Evolutionary conservation across 2,329 filamentous ascomycete genomes (phyloP).

Genomic region (Gaeumannomyces sp.): DNA sequence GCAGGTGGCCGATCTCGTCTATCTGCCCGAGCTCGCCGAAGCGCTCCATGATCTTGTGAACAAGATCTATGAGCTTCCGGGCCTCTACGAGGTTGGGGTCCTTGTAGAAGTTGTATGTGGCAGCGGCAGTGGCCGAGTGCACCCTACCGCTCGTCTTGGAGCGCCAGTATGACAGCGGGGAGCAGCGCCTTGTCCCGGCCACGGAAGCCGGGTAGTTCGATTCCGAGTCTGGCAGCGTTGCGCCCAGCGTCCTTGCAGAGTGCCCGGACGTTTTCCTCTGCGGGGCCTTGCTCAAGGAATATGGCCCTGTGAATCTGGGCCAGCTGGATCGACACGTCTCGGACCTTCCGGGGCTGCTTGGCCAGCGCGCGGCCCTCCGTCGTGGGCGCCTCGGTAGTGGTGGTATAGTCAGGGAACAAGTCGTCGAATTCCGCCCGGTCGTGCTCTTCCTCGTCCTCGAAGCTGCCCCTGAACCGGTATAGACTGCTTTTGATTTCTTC

Average conservation of each 20-base stretch:
- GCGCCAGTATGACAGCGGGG: constrained; percentile 56
- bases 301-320: constrained; percentile 53
- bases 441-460: constrained; percentile 68
- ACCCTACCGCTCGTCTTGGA: constrained; percentile 49
- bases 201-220: constrained; percentile 14
- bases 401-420: constrained; percentile 74
- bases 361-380: constrained; percentile 22
- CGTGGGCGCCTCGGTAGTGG: constrained; percentile 28
- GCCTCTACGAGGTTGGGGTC: constrained; percentile 72
- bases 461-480: constrained; percentile 75
- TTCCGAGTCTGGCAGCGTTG: constrained; percentile 5
- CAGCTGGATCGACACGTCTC: constrained; percentile 53
- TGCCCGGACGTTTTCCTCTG: constrained; percentile 35
- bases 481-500: constrained; percentile 68
- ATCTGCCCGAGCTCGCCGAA: constrained; percentile 65
- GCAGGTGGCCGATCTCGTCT: constrained; percentile 66
- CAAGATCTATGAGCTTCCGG: constrained; percentile 63
- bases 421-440: constrained; percentile 70
- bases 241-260: constrained; percentile 27
- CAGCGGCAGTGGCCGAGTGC: constrained; percentile 17
- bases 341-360: constrained; percentile 29
- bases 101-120: constrained; percentile 80
- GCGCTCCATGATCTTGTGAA: constrained; percentile 61
- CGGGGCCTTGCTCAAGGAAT: constrained; percentile 37
- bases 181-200: constrained; percentile 50